phyloP scores from a whole-genome alignment of 352 stramenopile species.

The Globisporangium apiculatum region DNA sequence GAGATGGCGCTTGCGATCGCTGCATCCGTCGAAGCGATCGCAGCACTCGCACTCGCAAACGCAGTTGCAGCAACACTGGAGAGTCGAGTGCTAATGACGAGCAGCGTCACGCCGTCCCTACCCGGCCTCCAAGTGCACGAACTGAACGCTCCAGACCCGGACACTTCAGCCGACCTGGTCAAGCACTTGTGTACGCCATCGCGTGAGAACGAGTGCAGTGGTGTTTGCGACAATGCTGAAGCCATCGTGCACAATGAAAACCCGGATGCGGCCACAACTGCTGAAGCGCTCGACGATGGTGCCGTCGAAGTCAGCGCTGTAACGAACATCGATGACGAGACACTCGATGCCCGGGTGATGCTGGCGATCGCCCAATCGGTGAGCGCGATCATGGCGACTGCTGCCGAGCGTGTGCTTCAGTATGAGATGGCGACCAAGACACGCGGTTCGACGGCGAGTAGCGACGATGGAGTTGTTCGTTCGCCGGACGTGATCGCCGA shows the following conservation, averaged over 20 bases:
- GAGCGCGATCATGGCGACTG: conserved; percentile 17
- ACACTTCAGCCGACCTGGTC: not conserved
- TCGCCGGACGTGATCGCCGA: not conserved
- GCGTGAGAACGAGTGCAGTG: not conserved
- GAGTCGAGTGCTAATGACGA: not conserved
- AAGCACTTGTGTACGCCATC: not conserved
- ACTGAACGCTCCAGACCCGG: not conserved
- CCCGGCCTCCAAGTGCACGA: not conserved
- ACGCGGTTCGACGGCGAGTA: no score
- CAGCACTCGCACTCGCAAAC: not conserved
- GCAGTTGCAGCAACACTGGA: not conserved
- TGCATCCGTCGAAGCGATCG: not conserved
- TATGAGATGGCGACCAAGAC: not conserved
- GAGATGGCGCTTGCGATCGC: conserved; percentile 2
- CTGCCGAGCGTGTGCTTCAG: conserved; percentile 7
- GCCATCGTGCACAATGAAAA: no score
- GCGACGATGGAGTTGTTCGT: not conserved
- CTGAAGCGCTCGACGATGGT: not conserved
- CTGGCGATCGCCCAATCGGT: conserved; percentile 16
- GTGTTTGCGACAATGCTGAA: not conserved
- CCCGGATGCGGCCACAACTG: no score
- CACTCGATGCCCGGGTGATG: conserved; percentile 8
- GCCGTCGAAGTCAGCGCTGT: not conserved
- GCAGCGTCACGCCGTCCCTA: not conserved
- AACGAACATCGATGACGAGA: not conserved